Base-by-base conservation (phyloP, 495 filamentous ascomycete species). In the Ascobolus immersus region DNA sequence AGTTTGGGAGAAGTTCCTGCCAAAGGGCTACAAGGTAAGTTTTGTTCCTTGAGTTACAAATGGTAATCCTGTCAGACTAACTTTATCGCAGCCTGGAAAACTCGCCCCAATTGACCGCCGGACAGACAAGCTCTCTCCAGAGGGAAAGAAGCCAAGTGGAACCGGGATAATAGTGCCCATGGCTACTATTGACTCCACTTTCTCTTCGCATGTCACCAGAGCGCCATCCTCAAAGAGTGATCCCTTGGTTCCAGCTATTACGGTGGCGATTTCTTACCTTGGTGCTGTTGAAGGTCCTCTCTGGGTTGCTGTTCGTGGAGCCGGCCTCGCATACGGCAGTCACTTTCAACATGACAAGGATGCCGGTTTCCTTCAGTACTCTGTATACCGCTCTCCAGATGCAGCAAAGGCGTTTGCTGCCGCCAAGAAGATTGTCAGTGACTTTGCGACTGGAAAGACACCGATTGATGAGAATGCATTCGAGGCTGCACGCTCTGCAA, bases 201-300 rank as follows among this genome's bases (percentile, higher is more conserved):
- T 75, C 57, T 72, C 71, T 18, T 62, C 81, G 27, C 67, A 74
- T 37, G 73, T 76, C 12, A 64, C 67, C 27, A 62, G 62, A 13
- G 86, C 86, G 25, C 67, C 82, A 2, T 59, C 64, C 27, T 75
- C 69, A 1, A 79, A 73, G 45, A 59, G 65, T 26, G 70, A 91
- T 43, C 77, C 79, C 1, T 59, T 62, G 17, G 57, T 94, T 9
- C 82, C 86, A 2, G 72, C 89, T 2, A 58, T 86, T 30, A 61
- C 91, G 41, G 78, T 94, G 7, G 84, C 81, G 1, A 64, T 74
- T 20, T 65, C 80, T 8, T 94, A 91, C 51, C 73, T 99, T 39
- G 82, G 92, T 41, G 70, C 79, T 0, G 74, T 86, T 12, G 89
- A 94, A 55, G 86, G 86, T 2, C 89, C 86, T 4, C 65, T 96